These are phyloP conservation scores for Fusarium sp. DNA, from an alignment of 2,329 filamentous ascomycete genomes.

Conservation along the genomic window DNA sequence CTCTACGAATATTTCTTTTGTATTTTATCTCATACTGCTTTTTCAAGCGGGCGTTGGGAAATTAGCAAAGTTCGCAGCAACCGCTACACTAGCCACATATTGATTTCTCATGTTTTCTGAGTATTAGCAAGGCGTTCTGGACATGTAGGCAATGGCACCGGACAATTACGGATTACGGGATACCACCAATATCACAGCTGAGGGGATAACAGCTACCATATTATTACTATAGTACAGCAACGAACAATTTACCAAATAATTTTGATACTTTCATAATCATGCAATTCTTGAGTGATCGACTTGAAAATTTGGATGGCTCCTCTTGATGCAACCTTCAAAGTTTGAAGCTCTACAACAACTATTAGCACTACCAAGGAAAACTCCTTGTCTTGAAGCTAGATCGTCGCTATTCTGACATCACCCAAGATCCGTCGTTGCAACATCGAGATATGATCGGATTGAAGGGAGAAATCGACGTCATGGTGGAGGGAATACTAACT, in stretches of 20 bases:
- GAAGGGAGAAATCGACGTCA: constrained; percentile 21
- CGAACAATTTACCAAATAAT: constrained; percentile 19
- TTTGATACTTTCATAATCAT: neutral
- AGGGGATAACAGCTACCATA: constrained; percentile 28
- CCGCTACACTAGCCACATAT: constrained; percentile 28
- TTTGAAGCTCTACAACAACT: neutral
- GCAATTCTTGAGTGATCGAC: constrained; percentile 7
- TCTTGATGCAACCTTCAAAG: neutral
- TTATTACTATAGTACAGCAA: constrained; percentile 29
- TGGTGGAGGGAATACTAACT: constrained; percentile 16
- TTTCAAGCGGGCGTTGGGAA: constrained; percentile 19
- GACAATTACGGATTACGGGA: constrained; percentile 31
- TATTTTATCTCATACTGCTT: neutral
- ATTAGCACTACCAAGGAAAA: constrained; percentile 1
- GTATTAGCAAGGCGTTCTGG: constrained; percentile 38
- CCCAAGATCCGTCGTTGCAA: constrained; percentile 9
- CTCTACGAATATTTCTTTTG: constrained; percentile 18
- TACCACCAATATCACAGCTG: constrained; percentile 31
- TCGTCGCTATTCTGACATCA: constrained; percentile 26
- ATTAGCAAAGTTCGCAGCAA: constrained; percentile 8
- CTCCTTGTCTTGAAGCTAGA: neutral
- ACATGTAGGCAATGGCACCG: constrained; percentile 16
- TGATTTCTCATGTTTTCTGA: constrained; percentile 12
- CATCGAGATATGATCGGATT: constrained; percentile 9
- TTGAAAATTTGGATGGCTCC: constrained; percentile 1